Evolutionary conservation across 352 stramenopile species (phyloP), one percentile per base, ranked within the genome.

Genomic region (Globisporangium recalcitrans): DNA sequence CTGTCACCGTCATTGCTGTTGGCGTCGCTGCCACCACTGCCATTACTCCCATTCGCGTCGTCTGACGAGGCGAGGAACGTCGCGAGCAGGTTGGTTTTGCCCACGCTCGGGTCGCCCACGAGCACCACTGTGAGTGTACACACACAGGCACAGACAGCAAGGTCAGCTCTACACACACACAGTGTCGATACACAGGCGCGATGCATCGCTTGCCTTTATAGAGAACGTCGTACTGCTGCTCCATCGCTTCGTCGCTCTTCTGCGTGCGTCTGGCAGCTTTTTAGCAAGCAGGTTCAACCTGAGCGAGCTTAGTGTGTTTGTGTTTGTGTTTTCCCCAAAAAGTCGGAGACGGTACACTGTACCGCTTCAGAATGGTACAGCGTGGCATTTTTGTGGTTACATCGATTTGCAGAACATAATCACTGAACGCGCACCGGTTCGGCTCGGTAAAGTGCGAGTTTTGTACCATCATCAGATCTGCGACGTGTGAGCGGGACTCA

Each of bases 21-120:
- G 26, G 5, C 21, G 4, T 44, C 16, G 0, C 4, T 19, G 21
- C 8, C 16, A 16, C 24, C 13, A 24, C 16, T 16, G 47, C 24
- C 24, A 13, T 53, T 53, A 5, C 47, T 55, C 6, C 40, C 19
- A 22, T 49, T 57, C 29, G 63, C 64, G 44, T 61, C 54, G 10
- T 73, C 69, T n/a, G 84, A 68, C 5, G 68, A 58, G 0, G 78
- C 68, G 58, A 95, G 62, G 73, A 97, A 82, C 62, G 83, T 75
- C 65, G 78, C 80, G 22, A 97, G 83, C 21, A 97, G 75, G 62
- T 91, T 97, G 13, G 82, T 97, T 68, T 97, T 97, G 44, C 91
- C 91, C 11, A 97, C 91, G n/a, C 80, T 88, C 0, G 81, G 79
- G 52, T 93, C 85, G 3, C 85, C 85, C 21, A 93, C 82, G 32